Evolutionary conservation across 345 rosid species (phyloP).

Genomic region (Pistacia vera): DNA sequence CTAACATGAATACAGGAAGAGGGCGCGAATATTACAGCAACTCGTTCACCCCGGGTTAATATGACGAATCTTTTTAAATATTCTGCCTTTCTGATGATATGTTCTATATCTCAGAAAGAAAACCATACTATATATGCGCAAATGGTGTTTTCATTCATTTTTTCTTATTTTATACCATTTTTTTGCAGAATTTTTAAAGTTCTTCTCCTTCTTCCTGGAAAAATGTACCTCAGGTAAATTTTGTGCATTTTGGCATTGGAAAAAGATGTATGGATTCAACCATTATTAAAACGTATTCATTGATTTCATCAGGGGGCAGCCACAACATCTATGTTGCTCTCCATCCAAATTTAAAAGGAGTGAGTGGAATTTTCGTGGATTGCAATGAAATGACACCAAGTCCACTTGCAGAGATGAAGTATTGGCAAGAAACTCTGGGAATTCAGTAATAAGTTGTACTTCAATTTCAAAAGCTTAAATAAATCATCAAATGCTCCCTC

Average conservation of each 20-base stretch:
- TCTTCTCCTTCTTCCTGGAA: conserved; percentile 74
- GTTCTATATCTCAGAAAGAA: conserved; percentile 2
- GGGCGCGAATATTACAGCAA: conserved; percentile 77
- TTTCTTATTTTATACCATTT: not conserved
- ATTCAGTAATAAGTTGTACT: conserved; percentile 59
- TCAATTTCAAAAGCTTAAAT: conserved; percentile 34
- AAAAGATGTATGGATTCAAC: too few species aligned
- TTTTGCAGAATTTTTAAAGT: conserved; percentile 57
- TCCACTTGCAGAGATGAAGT: conserved; percentile 49
- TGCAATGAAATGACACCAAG: conserved; percentile 76
- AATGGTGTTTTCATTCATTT: not conserved
- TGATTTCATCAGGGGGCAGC: conserved; percentile 82
- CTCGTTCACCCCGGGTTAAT: conserved; percentile 93
- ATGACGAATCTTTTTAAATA: conserved; percentile 81
- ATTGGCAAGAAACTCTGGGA: conserved; percentile 76
- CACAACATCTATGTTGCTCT: conserved; percentile 82
- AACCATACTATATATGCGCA: too few species aligned
- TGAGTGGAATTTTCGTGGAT: conserved; percentile 69
- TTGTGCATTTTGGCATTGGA: too few species aligned
- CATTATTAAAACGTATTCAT: not conserved
- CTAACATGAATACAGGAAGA: conserved; percentile 52
- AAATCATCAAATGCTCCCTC: not conserved
- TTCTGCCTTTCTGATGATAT: conserved; percentile 62
- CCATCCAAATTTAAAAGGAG: conserved; percentile 68
- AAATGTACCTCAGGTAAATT: conserved; percentile 77